These are phyloP conservation scores for Leishmania amazonensis DNA, from an alignment of 208 protist species.

Conservation along the genomic window DNA sequence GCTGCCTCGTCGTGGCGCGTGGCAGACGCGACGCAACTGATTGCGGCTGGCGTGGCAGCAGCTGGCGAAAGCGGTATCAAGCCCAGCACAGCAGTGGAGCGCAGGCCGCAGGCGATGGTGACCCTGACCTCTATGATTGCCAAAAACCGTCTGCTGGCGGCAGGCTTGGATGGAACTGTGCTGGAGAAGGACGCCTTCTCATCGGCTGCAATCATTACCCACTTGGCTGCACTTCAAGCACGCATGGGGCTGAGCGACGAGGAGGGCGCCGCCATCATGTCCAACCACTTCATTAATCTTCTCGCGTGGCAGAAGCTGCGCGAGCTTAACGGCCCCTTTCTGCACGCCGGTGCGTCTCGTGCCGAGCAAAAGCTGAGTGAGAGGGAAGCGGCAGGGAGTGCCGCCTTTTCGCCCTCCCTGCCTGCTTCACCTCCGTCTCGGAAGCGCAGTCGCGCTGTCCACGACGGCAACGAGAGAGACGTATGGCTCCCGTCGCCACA, in stretches of 20 bases:
- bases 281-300: conserved; percentile 89
- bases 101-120: conserved; percentile 20
- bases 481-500: conserved; percentile 51
- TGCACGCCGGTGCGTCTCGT: not conserved
- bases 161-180: conserved; percentile 52
- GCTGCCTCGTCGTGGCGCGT: conserved; percentile 71
- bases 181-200: conserved; percentile 69
- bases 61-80: conserved; percentile 2
- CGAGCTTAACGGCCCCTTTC: conserved; percentile 55
- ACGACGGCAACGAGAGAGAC: conserved; percentile 3
- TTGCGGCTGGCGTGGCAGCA: conserved; percentile 14
- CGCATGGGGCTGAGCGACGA: conserved; percentile 46
- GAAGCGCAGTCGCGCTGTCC: conserved; percentile 10
- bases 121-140: conserved; percentile 73
- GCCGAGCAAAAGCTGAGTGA: not conserved
- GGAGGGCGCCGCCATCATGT: conserved; percentile 71
- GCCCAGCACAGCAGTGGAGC: not conserved
- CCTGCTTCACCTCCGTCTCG: conserved; percentile 2
- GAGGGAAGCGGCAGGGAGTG: no score
- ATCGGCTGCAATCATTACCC: conserved; percentile 53
- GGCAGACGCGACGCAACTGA: conserved; percentile 51
- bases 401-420: not conserved
- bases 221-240: conserved; percentile 49
- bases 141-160: conserved; percentile 56
- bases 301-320: conserved; percentile 75